Percentiles rank a stretch among this genome's conserved stretches.
These are phyloP conservation scores for Starmera pachycereana DNA, from an alignment of 805 yeast genomes.

Conservation along the genomic window DNA sequence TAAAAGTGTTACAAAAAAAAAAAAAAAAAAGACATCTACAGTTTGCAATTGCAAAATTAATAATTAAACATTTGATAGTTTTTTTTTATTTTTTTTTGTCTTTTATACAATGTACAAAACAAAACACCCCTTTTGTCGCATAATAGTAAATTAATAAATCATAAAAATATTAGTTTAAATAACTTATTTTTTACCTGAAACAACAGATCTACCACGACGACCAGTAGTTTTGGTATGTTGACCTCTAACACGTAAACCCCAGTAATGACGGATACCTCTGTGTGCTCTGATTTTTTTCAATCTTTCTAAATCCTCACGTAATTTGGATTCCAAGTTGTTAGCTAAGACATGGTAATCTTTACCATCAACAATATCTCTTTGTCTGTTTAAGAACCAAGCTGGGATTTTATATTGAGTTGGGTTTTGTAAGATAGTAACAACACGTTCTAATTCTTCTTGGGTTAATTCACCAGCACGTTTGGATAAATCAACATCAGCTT, in stretches of 20 bases:
- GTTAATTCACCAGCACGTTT: constrained; percentile 99
- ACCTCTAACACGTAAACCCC: constrained; percentile 99
- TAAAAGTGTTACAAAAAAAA: no score
- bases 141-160: not conserved
- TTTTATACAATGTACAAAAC: not conserved
- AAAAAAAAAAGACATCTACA: no score
- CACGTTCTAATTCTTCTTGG: constrained; percentile 99
- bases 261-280: constrained; percentile 99
- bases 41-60: no score
- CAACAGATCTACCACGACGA: constrained; percentile 60
- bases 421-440: constrained; percentile 99
- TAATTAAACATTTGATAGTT: no score
- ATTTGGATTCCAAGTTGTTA: constrained; percentile 97
- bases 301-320: constrained; percentile 99
- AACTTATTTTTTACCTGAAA: constrained; percentile 5
- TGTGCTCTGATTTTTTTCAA: constrained; percentile 99
- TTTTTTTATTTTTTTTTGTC: not conserved
- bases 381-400: constrained; percentile 99
- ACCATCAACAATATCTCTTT: constrained; percentile 96
- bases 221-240: constrained; percentile 99
- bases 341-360: constrained; percentile 98
- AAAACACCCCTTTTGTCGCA: not conserved
- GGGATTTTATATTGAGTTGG: constrained; percentile 99
- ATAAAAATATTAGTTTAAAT: not conserved
- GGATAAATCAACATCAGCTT: constrained; percentile 97